Conservation (phyloP, 768 basidiomycete genomes). For the Russula emetica region DNA sequence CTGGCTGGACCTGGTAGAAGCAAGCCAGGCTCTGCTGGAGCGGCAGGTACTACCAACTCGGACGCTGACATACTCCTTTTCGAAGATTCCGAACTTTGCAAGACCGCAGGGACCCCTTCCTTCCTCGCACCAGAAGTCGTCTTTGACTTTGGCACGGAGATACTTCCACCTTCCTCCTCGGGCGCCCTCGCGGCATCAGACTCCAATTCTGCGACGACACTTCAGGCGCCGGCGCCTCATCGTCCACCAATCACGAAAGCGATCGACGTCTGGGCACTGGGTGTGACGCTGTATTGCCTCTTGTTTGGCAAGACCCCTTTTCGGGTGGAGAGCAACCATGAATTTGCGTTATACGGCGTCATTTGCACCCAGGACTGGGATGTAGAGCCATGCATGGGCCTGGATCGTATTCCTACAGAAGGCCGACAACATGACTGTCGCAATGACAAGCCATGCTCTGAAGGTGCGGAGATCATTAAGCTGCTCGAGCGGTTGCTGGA, state of each 20-base stretch:
- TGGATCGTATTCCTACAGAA: conserved; percentile 59
- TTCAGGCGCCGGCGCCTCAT: conserved; percentile 32
- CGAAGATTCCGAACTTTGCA: conserved; percentile 82
- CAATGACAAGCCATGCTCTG: conserved; percentile 36
- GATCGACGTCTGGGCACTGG: conserved; percentile 97
- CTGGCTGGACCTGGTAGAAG: conserved; percentile 55
- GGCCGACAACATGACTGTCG: conserved; percentile 45
- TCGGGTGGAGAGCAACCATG: conserved; percentile 47
- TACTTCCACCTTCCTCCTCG: conserved; percentile 28
- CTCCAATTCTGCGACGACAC: conserved; percentile 35
- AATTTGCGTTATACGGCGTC: conserved; percentile 73
- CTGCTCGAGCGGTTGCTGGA: conserved; percentile 73
- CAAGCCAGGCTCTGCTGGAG: conserved; percentile 2
- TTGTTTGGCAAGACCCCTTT: conserved; percentile 88
- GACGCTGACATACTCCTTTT: conserved; percentile 55
- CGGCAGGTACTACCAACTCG: conserved; percentile 15
- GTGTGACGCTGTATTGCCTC: conserved; percentile 92
- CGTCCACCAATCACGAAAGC: conserved; percentile 74
- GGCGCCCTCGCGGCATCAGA: conserved; percentile 36
- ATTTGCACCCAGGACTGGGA: conserved; percentile 77
- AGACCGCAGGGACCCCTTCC: conserved; percentile 90
- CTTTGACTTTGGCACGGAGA: conserved; percentile 46
- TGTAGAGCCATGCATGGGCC: conserved; percentile 65
- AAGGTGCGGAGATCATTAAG: conserved; percentile 61
- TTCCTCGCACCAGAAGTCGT: conserved; percentile 97